phyloP scores from a whole-genome alignment of 176 grass and related monocot species.

The Eremochloa ophiuroides region DNA sequence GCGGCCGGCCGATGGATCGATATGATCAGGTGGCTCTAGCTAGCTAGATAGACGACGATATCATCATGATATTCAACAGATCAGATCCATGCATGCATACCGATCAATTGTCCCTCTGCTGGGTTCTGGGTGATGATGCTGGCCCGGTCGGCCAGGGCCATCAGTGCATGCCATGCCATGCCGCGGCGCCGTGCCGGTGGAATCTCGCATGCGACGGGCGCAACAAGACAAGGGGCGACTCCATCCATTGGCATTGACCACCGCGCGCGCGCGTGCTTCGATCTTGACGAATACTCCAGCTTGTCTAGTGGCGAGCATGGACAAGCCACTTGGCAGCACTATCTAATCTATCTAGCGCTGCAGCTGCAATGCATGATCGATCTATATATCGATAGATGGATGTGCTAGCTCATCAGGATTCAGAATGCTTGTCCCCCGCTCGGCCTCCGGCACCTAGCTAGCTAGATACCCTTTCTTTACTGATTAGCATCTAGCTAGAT shows the following conservation, averaged over 20 bases:
- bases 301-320: slow-evolving; percentile 61
- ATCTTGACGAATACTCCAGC: too few species aligned
- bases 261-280: too few species aligned
- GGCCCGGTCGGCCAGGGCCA: too few species aligned
- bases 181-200: background rate
- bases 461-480: background rate
- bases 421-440: background rate
- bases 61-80: background rate
- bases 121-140: background rate
- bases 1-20: background rate
- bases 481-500: too few species aligned
- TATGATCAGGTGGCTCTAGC: background rate
- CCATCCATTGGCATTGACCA: too few species aligned
- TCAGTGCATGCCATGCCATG: background rate
- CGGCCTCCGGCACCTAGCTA: background rate
- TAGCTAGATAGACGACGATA: background rate
- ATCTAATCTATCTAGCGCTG: background rate
- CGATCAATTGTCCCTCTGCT: slow-evolving; percentile 41
- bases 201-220: slow-evolving; percentile 41
- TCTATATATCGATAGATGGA: too few species aligned
- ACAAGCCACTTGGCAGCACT: slow-evolving; percentile 58
- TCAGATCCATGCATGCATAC: slow-evolving; percentile 32
- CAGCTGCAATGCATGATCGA: too few species aligned
- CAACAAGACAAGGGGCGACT: slow-evolving; percentile 41
- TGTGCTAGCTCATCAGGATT: background rate